Evolutionary conservation across 148 eudicot species (phyloP).

Genomic region (Silene conica): DNA sequence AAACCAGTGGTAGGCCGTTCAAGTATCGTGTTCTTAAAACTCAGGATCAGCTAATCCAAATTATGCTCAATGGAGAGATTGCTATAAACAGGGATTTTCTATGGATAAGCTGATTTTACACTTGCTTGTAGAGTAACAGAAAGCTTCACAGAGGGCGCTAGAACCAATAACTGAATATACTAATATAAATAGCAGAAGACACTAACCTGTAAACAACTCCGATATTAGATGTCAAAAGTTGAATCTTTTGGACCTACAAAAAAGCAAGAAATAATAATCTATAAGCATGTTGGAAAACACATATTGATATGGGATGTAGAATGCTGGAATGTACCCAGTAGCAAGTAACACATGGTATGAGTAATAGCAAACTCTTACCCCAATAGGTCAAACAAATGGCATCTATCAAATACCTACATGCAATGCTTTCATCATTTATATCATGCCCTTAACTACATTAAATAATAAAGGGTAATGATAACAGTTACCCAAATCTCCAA

Average conservation of each 20-base stretch:
- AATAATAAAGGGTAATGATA: no score
- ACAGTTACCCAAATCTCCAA: no score
- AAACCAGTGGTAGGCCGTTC: background rate
- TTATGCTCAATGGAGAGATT: background rate
- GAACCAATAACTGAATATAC: background rate
- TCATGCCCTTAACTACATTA: no score
- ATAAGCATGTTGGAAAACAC: background rate
- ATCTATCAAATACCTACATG: background rate
- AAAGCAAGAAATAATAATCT: constrained; percentile 8
- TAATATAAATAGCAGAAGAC: background rate
- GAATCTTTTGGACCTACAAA: constrained; percentile 88
- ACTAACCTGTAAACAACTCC: constrained; percentile 95
- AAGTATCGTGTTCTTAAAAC: background rate
- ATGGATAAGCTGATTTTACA: background rate
- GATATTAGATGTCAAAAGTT: constrained; percentile 89
- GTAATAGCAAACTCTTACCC: background rate
- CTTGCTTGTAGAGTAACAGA: background rate
- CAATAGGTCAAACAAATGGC: background rate
- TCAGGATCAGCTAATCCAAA: background rate
- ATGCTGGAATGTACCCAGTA: background rate
- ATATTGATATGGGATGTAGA: background rate
- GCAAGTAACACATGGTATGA: background rate
- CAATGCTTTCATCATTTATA: background rate
- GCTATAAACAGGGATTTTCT: background rate
- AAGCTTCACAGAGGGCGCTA: background rate